Evolutionary conservation across 2,329 filamentous ascomycete genomes (phyloP), one percentile per base, ranked within the genome.

Genomic region (Stagonosporopsis cucurbitacearum): DNA sequence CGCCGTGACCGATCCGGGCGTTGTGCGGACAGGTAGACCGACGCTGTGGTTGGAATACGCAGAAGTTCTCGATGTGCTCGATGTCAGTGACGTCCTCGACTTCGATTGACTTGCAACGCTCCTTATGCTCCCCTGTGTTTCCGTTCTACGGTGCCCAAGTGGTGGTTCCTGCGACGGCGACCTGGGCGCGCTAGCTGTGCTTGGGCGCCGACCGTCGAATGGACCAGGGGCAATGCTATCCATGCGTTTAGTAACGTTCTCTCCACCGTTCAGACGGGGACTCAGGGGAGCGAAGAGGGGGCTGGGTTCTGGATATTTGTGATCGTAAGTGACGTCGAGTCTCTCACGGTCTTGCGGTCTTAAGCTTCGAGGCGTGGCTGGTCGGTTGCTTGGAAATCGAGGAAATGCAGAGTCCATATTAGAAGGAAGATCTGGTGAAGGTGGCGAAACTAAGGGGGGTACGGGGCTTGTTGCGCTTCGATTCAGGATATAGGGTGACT

Each of bases 151-250:
- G 51, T 77, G 62, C 65, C 71, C 59, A 51, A 68, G 51, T 60
- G 74, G 19, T 65, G 66, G 47, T 55, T 30, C 60, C 60, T 62
- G 55, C 32, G 49, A 30, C 17, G 65, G 59, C 42, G 59, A 54
- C 51, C 60, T 66, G 50, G 67, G 62, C 74, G 77, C 62, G 76
- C 75, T 59, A 9, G 69, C 62, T 51, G 68, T 71, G 32, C 70
- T 72, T 22, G 72, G 72, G 51, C 70, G 68, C 37, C 70, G 63
- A 26, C 70, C 63, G 60, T 86, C 85, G 64, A 91, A 90, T 0
- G 88, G 88, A 0, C 86, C 88, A 1, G 88, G 85, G 1, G 85
- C 81, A 66, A 90, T 88, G 8, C 78, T 82, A 62, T 90, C 84
- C 81, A 90, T 85, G 47, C 86, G 83, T 59, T 84, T 81, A 63